Percentiles rank a stretch among this genome's conserved stretches.
Conservation (phyloP, 1,284 basidiomycete species). For the Ganoderma multipileum region DNA sequence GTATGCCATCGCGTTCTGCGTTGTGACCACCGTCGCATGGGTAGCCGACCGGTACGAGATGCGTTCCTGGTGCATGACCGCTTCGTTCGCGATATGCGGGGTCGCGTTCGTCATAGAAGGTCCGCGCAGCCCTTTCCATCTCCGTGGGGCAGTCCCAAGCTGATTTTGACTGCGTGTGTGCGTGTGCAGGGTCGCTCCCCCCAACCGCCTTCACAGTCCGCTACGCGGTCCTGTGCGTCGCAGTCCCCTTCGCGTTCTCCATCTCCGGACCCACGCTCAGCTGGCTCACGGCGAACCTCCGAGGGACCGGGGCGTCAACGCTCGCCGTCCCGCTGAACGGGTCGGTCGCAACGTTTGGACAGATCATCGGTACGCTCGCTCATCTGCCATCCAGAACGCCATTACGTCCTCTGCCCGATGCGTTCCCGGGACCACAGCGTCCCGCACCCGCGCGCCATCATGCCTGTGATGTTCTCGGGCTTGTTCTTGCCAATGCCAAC, state of each 20-base stretch:
- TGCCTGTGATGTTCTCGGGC: background rate
- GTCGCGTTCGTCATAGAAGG: constrained; percentile 30
- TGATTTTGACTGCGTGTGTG: constrained; percentile 17
- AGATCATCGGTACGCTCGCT: constrained; percentile 39
- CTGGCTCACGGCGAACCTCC: constrained; percentile 45
- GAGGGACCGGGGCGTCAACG: constrained; percentile 40
- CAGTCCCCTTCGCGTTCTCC: constrained; percentile 42
- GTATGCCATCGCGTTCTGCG: constrained; percentile 47
- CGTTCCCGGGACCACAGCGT: background rate
- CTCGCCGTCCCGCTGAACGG: constrained; percentile 45
- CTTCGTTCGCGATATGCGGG: constrained; percentile 24
- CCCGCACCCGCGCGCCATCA: background rate
- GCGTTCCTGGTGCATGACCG: constrained; percentile 24
- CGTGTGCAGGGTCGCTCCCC: constrained; percentile 36
- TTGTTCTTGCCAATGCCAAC: background rate
- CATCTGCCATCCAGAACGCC: background rate
- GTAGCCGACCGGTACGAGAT: constrained; percentile 30
- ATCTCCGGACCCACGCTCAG: constrained; percentile 44
- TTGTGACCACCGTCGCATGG: constrained; percentile 38
- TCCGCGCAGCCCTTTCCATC: constrained; percentile 2
- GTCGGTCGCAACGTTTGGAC: constrained; percentile 43
- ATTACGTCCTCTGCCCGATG: background rate
- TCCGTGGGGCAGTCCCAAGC: constrained; percentile 9
- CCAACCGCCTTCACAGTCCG: constrained; percentile 39
- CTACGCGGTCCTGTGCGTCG: constrained; percentile 44